These are phyloP conservation scores for Plasmodium chabaudi DNA, from an alignment of 169 alveolate genomes.

Conservation along the genomic window DNA sequence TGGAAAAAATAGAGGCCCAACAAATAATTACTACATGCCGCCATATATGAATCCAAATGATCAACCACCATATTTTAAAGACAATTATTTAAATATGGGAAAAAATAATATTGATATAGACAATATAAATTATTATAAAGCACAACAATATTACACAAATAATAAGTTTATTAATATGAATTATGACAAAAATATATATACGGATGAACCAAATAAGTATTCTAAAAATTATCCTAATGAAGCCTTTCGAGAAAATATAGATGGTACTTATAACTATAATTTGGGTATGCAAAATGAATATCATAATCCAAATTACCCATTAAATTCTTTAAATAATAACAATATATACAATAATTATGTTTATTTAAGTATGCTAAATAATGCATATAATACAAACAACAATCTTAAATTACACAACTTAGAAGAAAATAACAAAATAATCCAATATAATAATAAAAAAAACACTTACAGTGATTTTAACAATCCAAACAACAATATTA, in stretches of 20 bases:
- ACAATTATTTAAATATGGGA: constrained; percentile 1
- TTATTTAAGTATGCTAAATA: constrained; percentile 17
- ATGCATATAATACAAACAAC: neutral
- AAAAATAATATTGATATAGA: constrained; percentile 14
- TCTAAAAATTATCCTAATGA: constrained; percentile 14
- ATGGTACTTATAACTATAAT: constrained; percentile 14
- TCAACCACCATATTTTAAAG: neutral
- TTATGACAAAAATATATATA: constrained; percentile 12
- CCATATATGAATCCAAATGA: neutral
- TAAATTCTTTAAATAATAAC: constrained; percentile 7
- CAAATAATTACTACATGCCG: neutral
- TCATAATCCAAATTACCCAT: constrained; percentile 1
- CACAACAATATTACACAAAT: neutral
- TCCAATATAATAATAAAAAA: neutral
- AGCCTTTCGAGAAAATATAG: constrained; percentile 3
- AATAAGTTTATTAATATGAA: neutral
- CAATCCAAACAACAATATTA: neutral
- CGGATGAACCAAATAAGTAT: constrained; percentile 1
- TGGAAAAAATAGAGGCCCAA: constrained; percentile 9
- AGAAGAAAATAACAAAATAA: neutral
- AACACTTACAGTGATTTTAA: neutral
- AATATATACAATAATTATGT: neutral
- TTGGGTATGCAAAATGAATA: constrained; percentile 1
- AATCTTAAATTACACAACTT: constrained; percentile 5
- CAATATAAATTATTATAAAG: constrained; percentile 18